Conservation (phyloP, 179 eudicot genomes). For the Nepenthes alata region DNA sequence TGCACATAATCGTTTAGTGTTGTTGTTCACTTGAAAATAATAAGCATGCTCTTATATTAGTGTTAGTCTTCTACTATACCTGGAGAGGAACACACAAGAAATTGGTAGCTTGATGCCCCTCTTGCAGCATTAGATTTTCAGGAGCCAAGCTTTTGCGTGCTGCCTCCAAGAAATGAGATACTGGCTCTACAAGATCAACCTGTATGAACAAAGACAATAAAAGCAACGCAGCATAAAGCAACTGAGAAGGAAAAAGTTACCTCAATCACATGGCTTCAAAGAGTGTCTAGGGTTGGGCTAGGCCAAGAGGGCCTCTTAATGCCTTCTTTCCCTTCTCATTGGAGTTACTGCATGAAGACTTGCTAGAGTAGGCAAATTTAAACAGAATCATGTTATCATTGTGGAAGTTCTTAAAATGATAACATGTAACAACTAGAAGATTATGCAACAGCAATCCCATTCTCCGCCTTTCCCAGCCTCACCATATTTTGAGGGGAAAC, state of each 20-base stretch:
- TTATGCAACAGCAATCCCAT: too few species aligned
- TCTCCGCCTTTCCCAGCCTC: too few species aligned
- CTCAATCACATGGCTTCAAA: background rate
- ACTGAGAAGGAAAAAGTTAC: background rate
- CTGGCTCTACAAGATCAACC: conserved; percentile 98
- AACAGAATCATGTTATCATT: too few species aligned
- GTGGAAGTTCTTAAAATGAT: too few species aligned
- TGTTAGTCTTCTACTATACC: conserved; percentile 25
- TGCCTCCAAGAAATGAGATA: conserved; percentile 79
- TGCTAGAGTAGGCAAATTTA: too few species aligned
- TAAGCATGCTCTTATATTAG: background rate
- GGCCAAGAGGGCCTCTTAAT: too few species aligned
- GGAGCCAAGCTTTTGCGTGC: conserved; percentile 65
- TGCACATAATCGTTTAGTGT: background rate
- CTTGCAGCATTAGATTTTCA: conserved; percentile 35
- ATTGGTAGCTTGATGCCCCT: conserved; percentile 53
- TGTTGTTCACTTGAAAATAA: background rate
- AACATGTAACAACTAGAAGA: too few species aligned
- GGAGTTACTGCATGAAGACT: too few species aligned
- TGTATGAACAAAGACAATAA: conserved; percentile 14
- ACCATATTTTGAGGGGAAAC: too few species aligned
- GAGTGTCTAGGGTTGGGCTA: too few species aligned
- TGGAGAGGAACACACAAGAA: conserved; percentile 83
- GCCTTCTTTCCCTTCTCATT: too few species aligned
- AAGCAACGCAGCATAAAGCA: background rate